These are phyloP conservation scores for Euphrasia confusa DNA, from an alignment of 257 asterid genomes.

Conservation along the genomic window DNA sequence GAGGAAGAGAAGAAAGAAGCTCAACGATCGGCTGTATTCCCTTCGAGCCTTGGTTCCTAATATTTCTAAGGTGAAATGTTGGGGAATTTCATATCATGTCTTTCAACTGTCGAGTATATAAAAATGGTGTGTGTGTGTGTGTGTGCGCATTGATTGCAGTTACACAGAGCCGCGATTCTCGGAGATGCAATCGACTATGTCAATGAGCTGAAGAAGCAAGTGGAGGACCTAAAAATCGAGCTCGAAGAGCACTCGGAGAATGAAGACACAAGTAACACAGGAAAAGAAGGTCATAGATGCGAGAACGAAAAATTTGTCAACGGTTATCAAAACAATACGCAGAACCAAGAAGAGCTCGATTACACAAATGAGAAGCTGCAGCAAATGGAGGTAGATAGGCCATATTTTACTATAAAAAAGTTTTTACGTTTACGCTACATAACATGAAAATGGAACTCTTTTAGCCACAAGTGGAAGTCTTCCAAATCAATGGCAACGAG, in stretches of 20 bases:
- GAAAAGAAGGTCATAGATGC: background rate
- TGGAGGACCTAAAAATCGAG: background rate
- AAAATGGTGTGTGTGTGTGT: no score
- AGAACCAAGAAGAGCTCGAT: slow-evolving; percentile 31
- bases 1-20: slow-evolving; percentile 8
- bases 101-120: background rate
- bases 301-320: background rate
- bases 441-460: background rate
- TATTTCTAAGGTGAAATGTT: background rate
- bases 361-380: slow-evolving; percentile 47
- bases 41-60: slow-evolving; percentile 1
- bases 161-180: background rate
- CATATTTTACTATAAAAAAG: background rate
- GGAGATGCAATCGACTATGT: slow-evolving; percentile 4
- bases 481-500: slow-evolving; percentile 74
- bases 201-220: background rate
- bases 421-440: background rate
- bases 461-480: slow-evolving; percentile 94
- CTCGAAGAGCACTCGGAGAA: background rate
- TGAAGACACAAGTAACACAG: background rate
- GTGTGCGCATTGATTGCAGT: background rate
- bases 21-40: background rate
- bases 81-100: background rate
- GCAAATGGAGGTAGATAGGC: slow-evolving; percentile 75
- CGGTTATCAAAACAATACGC: slow-evolving; percentile 22